Percentiles rank a stretch among this genome's conserved stretches.
These are phyloP conservation scores for Barnettozyma wickerhamii DNA, from an alignment of 805 yeast species.

Conservation along the genomic window DNA sequence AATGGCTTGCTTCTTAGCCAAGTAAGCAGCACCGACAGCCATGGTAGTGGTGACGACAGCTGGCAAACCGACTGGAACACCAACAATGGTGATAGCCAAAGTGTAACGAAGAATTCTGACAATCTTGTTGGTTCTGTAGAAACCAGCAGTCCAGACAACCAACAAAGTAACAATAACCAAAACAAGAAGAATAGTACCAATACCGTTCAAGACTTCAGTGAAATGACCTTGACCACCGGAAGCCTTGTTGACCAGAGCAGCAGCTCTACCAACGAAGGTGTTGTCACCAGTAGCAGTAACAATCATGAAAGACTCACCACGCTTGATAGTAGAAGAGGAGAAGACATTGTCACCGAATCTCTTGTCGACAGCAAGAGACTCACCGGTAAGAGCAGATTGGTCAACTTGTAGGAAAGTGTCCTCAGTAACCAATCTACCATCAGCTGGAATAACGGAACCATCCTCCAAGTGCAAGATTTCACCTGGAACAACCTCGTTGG, in stretches of 20 bases:
- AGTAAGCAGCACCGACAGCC: constrained; percentile 99
- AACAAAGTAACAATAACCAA: constrained; percentile 83
- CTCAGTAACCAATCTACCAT: constrained; percentile 85
- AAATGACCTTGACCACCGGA: constrained; percentile 92
- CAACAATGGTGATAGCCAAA: constrained; percentile 91
- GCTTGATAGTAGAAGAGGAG: constrained; percentile 92
- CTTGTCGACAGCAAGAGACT: constrained; percentile 93
- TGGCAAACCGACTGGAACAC: constrained; percentile 98
- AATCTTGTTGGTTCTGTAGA: constrained; percentile 87
- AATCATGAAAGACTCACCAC: constrained; percentile 93
- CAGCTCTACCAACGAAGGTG: constrained; percentile 97
- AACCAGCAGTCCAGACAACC: constrained; percentile 88
- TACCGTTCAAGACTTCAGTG: constrained; percentile 96
- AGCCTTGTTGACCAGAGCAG: constrained; percentile 93
- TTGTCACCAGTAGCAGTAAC: constrained; percentile 94
- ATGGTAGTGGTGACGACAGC: constrained; percentile 97
- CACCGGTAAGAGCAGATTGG: constrained; percentile 97
- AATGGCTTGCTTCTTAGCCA: constrained; percentile 95
- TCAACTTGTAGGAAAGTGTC: constrained; percentile 86
- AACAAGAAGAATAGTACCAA: constrained; percentile 87
- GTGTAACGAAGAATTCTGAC: constrained; percentile 89
- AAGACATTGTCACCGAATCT: constrained; percentile 80
- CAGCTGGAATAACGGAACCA: constrained; percentile 90
- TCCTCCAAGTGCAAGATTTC: constrained; percentile 89
- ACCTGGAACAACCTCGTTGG: constrained; percentile 92